These are phyloP conservation scores for Onygena corvina DNA, from an alignment of 2,329 filamentous ascomycete species.

Conservation along the genomic window DNA sequence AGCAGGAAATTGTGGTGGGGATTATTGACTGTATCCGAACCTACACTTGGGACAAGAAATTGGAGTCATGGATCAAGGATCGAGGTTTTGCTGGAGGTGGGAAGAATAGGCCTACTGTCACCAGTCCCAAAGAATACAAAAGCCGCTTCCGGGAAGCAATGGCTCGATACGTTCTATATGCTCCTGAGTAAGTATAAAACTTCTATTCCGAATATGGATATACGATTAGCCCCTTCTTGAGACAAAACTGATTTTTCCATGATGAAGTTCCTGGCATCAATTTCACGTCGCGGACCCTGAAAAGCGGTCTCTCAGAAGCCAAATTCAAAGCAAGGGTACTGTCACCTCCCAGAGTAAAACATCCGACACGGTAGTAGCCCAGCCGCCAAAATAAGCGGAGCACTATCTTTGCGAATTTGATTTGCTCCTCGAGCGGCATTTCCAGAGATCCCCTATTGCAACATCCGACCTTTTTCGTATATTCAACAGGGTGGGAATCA, in stretches of 20 bases:
- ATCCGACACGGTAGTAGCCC: background rate
- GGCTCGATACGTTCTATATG: slow-evolving; percentile 60
- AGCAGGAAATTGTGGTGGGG: slow-evolving; percentile 85
- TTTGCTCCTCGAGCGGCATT: too few relatives aligned
- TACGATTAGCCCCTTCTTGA: too few relatives aligned
- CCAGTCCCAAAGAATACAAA: slow-evolving; percentile 94
- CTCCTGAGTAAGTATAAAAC: slow-evolving; percentile 33
- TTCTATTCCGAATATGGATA: background rate
- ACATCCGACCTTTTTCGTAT: too few relatives aligned
- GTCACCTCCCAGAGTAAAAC: background rate
- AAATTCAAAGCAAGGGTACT: slow-evolving; percentile 1
- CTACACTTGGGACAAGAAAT: slow-evolving; percentile 98
- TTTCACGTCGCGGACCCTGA: slow-evolving; percentile 12
- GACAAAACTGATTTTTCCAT: too few relatives aligned
- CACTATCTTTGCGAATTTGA: too few relatives aligned
- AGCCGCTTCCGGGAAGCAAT: slow-evolving; percentile 91
- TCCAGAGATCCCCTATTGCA: too few relatives aligned
- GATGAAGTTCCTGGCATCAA: slow-evolving; percentile 17
- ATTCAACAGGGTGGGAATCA: too few relatives aligned
- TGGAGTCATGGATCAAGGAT: slow-evolving; percentile 99
- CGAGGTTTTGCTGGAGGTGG: slow-evolving; percentile 72
- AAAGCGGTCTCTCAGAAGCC: slow-evolving; percentile 1
- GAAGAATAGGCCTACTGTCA: slow-evolving; percentile 79
- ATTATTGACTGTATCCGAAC: slow-evolving; percentile 98
- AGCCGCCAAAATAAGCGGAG: too few relatives aligned